Evolutionary conservation across 2,329 filamentous ascomycete genomes (phyloP).

Genomic region (Phaeosphaeria sp.): DNA sequence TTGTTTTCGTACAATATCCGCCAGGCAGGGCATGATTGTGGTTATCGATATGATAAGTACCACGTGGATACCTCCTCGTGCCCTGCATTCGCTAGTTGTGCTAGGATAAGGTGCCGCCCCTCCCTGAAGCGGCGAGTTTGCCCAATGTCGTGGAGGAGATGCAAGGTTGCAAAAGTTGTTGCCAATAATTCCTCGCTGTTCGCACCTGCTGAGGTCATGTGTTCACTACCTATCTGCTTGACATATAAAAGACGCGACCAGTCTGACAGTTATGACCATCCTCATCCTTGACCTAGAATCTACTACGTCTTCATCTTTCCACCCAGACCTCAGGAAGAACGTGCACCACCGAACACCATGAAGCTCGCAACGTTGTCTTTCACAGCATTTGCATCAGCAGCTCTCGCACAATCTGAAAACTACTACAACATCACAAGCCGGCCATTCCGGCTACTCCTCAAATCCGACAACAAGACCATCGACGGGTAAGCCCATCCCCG

Average conservation of each 20-base stretch:
- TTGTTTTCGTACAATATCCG: background rate
- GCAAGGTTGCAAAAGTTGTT: background rate
- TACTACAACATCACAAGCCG: slow-evolving; percentile 19
- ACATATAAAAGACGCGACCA: background rate
- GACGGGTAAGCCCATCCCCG: slow-evolving; percentile 14
- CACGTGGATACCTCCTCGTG: background rate
- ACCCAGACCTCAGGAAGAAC: too few species aligned
- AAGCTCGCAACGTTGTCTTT: slow-evolving; percentile 10
- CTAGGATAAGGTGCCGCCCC: background rate
- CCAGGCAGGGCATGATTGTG: background rate
- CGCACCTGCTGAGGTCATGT: background rate
- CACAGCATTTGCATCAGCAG: slow-evolving; percentile 7
- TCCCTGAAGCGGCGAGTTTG: background rate
- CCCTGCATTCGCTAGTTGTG: background rate
- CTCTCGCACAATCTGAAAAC: slow-evolving; percentile 6
- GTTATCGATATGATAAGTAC: background rate
- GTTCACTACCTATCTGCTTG: background rate
- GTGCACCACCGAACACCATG: slow-evolving; percentile 4
- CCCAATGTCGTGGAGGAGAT: background rate
- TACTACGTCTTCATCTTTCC: background rate
- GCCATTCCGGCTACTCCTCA: slow-evolving; percentile 30
- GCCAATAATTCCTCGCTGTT: background rate
- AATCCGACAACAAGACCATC: slow-evolving; percentile 20
- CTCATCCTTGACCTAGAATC: background rate
- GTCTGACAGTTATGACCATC: background rate